Evolutionary conservation across 2,329 filamentous ascomycete species (phyloP), one percentile per base, ranked within the genome.

Genomic region (Pseudocercospora macadamiae): DNA sequence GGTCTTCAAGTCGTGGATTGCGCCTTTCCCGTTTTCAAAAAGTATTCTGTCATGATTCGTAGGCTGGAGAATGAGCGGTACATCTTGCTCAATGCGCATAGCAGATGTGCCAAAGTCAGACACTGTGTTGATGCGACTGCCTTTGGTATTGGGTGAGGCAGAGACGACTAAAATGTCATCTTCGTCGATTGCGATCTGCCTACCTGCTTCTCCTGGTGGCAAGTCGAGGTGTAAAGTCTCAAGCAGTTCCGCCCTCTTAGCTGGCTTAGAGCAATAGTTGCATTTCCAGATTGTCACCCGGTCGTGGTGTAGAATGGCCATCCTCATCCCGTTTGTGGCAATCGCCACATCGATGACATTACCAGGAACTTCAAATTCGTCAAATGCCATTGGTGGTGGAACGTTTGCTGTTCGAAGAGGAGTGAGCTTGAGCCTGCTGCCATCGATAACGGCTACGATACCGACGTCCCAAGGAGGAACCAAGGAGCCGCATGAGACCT

Each of bases 381-480:
- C 89, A 62, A 93, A 82, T 14, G 91, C 86, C 92, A 97, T 97
- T 0, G 95, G 95, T 25, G 95, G 95, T 21, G 95, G 95, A 2
- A 97, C 82, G 68, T 95, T 96, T 10, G 91, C 89, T 51, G 88
- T 83, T 62, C 90, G 83, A 64, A 99, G 83, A 0, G 95, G 91
- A 0, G 95, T 97, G 45, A 97, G 75, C 71, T 96, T 96, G 59
- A 97, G 75, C 2, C 72, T 84, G 79, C 79, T 83, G 14, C 95
- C 95, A 73, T 97, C 95, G 39, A 97, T 86, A 4, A 96, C 92
- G 8, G 87, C 89, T 37, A 96, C 86, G 14, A 62, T 60, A 2
- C 67, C 67, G 14, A 59, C 21, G 47, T 66, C 64, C 62, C 89
- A 73, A 1, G 92, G 91, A 9, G 87, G 82, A 2, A 79, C 76